Base-by-base conservation (phyloP, 2,329 filamentous ascomycete species). In the Trichoderma arundinaceum region DNA sequence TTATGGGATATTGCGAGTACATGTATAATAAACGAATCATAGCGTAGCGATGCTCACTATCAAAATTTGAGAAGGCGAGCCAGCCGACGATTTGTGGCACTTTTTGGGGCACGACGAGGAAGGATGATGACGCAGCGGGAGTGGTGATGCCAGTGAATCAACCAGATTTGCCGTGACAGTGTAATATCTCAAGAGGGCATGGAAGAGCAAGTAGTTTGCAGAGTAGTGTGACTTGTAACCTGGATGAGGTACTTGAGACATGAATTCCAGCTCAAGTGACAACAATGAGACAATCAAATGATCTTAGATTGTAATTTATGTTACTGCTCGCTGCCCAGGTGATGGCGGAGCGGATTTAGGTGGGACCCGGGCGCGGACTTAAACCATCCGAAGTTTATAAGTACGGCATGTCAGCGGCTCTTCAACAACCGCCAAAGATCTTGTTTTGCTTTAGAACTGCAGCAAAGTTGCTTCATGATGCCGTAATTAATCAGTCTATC, bases 41-140 rank as follows among this genome's bases (percentile, higher is more conserved):
- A 63, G 59, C 59, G 59, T 63, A 63, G 59, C 59, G 59, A 63
- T 63, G 22, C 59, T 63, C 59, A 48, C 32, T 28, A 32, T 44
- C 32, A 33, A 41, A 41, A 7, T 53, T 51, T 28, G 9, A 38
- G 39, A 38, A 28, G n/a, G n/a, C 49, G 8, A 38, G 39, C 41
- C 39, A 17, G 49, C 12, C 33, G 33, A 35, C 33, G 33, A 9
- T 35, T 5, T 9, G 9, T 35, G n/a, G n/a, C n/a, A n/a, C n/a
- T n/a, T n/a, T n/a, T n/a, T n/a, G n/a, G n/a, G n/a, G n/a, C n/a
- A n/a, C n/a, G n/a, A n/a, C n/a, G n/a, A n/a, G n/a, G n/a, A 35
- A 35, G 33, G 33, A 5, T 35, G 33, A 9, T 35, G 33, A 35
- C 9, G 33, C 5, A 9, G 9, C 33, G 33, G 9, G 33, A 39